Conservation (phyloP, 495 filamentous ascomycete species). For the Neurospora sp. region DNA sequence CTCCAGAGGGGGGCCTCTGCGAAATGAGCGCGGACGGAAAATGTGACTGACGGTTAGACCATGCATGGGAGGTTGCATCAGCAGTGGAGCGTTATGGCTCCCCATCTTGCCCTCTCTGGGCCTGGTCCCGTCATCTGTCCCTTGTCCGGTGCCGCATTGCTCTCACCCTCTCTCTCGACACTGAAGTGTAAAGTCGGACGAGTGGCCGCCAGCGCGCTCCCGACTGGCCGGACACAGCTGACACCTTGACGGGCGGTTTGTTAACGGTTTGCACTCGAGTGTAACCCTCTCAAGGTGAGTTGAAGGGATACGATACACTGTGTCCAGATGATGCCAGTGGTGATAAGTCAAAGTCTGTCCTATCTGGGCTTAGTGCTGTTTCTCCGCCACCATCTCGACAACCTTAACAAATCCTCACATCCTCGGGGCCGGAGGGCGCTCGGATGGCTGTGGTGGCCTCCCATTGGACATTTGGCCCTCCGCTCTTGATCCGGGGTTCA, state of each 20-base stretch:
- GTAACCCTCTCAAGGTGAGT: background rate
- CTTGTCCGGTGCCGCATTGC: background rate
- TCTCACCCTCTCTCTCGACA: background rate
- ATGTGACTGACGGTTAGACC: constrained; percentile 11
- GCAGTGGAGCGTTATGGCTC: constrained; percentile 10
- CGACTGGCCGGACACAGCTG: background rate
- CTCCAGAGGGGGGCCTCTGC: constrained; percentile 1
- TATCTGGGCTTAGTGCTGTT: constrained; percentile 12
- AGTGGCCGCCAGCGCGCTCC: constrained; percentile 12
- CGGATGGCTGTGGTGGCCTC: background rate
- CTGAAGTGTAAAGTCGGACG: constrained; percentile 2
- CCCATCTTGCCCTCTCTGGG: background rate
- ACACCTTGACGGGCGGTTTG: background rate
- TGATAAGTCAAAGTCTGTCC: constrained; percentile 9
- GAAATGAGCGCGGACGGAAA: constrained; percentile 19
- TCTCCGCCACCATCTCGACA: constrained; percentile 9
- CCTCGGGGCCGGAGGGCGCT: background rate
- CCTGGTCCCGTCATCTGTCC: constrained; percentile 4
- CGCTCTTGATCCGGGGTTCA: constrained; percentile 17
- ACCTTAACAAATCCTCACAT: background rate
- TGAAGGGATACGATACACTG: background rate
- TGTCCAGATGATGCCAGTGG: constrained; percentile 10
- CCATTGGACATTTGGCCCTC: constrained; percentile 7
- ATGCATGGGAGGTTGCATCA: constrained; percentile 17
- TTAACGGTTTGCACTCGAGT: background rate